phyloP scores from a whole-genome alignment of 768 basidiomycete genomes.

The Boletus fagicola region DNA sequence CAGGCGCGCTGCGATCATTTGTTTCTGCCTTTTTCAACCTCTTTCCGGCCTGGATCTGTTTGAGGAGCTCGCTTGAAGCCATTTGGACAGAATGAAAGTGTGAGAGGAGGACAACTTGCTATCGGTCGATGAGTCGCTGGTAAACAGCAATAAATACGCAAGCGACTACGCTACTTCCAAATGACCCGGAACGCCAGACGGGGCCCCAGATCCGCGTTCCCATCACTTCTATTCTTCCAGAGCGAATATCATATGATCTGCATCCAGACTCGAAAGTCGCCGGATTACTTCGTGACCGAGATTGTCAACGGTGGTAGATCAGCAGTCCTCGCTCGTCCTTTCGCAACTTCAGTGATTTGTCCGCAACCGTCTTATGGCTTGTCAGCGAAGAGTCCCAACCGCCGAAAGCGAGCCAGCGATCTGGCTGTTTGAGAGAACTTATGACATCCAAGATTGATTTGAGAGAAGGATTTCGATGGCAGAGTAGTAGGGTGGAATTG shows the following conservation, averaged over 20 bases:
- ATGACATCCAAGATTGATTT: too few species aligned
- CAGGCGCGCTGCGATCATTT: slow-evolving; percentile 75
- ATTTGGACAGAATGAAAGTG: slow-evolving; percentile 35
- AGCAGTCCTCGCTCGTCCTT: neutral
- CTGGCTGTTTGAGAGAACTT: too few species aligned
- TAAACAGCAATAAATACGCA: slow-evolving; percentile 21
- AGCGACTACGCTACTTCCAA: neutral
- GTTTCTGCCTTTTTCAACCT: slow-evolving; percentile 79
- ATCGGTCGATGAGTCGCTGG: neutral
- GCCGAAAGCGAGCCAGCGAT: too few species aligned
- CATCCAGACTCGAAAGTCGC: neutral
- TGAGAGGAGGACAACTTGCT: neutral
- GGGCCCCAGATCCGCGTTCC: neutral
- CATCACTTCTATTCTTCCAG: neutral
- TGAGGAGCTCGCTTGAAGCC: slow-evolving; percentile 74
- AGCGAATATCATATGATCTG: neutral
- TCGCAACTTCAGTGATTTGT: too few species aligned
- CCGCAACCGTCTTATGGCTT: too few species aligned
- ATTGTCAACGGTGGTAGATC: neutral
- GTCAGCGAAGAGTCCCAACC: too few species aligned
- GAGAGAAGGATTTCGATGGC: too few species aligned
- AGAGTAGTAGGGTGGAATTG: too few species aligned
- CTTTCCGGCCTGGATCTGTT: slow-evolving; percentile 82
- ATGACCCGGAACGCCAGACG: neutral
- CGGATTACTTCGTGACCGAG: neutral